A percentile compares a stretch with the other conserved stretches of the same genome.
Evolutionary conservation across 495 filamentous ascomycete genomes (phyloP).

Genomic region (Penicillium robsamsonii): DNA sequence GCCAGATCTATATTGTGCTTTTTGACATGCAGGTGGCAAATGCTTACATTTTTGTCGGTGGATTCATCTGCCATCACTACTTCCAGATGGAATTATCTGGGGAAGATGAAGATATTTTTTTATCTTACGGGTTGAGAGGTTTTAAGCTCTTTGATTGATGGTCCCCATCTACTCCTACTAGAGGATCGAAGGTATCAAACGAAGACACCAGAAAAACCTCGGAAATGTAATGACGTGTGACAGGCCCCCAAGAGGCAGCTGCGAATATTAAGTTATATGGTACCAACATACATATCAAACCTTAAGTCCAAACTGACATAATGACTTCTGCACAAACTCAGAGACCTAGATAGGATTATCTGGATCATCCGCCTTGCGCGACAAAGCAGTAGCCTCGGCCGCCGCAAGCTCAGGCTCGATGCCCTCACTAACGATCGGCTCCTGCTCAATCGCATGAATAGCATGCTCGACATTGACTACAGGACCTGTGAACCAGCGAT

Average conservation of each 20-base stretch:
- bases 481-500: constrained; percentile 75
- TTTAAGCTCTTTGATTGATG: background rate
- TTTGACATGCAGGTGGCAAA: constrained; percentile 7
- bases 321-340: background rate
- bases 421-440: constrained; percentile 24
- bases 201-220: background rate
- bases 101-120: background rate
- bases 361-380: constrained; percentile 61
- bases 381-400: constrained; percentile 43
- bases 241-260: background rate
- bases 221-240: background rate
- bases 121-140: background rate
- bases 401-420: constrained; percentile 20
- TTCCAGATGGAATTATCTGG: background rate
- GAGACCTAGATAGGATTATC: constrained; percentile 7
- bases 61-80: background rate
- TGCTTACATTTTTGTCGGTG: constrained; percentile 1
- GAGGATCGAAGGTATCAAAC: background rate
- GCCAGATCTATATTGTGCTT: background rate
- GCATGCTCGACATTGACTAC: constrained; percentile 56
- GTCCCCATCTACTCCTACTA: background rate
- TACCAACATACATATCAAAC: background rate
- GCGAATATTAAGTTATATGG: background rate
- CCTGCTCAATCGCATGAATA: constrained; percentile 24
- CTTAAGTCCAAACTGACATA: background rate